Percentiles rank a stretch among this genome's conserved stretches.
Conservation (phyloP, 83 land plant genomes). For the Picea abies region DNA sequence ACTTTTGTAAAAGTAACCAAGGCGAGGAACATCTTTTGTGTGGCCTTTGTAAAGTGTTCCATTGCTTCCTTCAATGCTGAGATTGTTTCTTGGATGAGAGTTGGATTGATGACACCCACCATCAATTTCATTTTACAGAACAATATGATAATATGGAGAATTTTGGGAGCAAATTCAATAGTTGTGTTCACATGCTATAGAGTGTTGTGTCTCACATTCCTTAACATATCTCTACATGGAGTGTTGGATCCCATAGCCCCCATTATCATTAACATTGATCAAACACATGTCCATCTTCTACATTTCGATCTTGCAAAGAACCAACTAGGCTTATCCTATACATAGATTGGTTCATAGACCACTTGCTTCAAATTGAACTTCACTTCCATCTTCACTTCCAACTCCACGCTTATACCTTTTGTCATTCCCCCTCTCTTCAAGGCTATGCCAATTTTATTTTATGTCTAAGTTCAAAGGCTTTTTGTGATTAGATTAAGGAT, state of each 20-base stretch:
- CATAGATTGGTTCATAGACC: constrained; percentile 34
- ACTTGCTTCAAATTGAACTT: constrained; percentile 54
- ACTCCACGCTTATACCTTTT: too few species aligned
- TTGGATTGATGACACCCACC: constrained; percentile 41
- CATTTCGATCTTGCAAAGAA: constrained; percentile 52
- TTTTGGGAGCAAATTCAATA: constrained; percentile 47
- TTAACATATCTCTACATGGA: constrained; percentile 22
- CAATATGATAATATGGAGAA: constrained; percentile 48
- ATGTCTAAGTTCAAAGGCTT: too few species aligned
- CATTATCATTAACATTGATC: constrained; percentile 51
- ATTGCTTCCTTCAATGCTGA: constrained; percentile 36
- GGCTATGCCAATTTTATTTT: too few species aligned
- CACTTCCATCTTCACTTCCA: constrained; percentile 18
- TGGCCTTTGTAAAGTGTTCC: constrained; percentile 39
- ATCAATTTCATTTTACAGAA: constrained; percentile 49
- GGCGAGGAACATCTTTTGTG: constrained; percentile 26
- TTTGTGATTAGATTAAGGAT: too few species aligned
- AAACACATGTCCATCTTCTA: constrained; percentile 49
- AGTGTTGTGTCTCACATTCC: constrained; percentile 51
- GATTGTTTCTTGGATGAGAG: constrained; percentile 18
- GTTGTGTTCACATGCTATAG: constrained; percentile 27
- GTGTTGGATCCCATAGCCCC: constrained; percentile 23
- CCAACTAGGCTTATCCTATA: constrained; percentile 47
- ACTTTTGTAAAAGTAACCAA: constrained; percentile 30
- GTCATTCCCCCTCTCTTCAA: too few species aligned